Evolutionary conservation across 768 basidiomycete genomes (phyloP).

Genomic region (Boletus vermiculosoides): DNA sequence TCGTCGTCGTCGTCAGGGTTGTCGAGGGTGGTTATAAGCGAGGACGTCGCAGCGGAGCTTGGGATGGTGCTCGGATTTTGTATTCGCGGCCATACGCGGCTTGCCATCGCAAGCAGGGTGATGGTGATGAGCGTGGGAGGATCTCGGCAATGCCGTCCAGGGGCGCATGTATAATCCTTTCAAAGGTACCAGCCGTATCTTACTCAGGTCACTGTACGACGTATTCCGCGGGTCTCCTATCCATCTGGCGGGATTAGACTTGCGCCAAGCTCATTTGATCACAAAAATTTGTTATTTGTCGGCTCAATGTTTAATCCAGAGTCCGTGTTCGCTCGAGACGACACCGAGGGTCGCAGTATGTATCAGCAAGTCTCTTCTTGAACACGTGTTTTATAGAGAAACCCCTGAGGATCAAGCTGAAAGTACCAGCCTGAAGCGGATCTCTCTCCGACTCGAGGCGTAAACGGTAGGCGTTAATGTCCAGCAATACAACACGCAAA

Average conservation of each 20-base stretch:
- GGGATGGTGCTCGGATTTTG: constrained; percentile 13
- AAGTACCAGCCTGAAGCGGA: too few relatives aligned
- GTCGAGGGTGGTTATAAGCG: constrained; percentile 12
- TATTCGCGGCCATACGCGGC: constrained; percentile 23
- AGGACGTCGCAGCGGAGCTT: not conserved
- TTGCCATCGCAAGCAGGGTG: constrained; percentile 16
- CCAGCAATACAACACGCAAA: not conserved
- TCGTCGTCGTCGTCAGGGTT: constrained; percentile 27
- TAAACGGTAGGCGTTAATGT: not conserved
- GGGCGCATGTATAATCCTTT: not conserved
- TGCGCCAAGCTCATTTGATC: not conserved
- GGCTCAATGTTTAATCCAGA: too few relatives aligned
- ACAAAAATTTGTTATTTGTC: not conserved
- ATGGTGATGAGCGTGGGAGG: constrained; percentile 25
- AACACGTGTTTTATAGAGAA: not conserved
- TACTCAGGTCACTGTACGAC: too few relatives aligned
- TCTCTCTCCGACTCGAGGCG: not conserved
- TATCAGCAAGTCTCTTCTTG: too few relatives aligned
- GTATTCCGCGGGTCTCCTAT: not conserved
- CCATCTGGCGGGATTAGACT: not conserved
- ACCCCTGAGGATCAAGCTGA: not conserved
- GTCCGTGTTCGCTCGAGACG: not conserved
- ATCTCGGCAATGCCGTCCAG: not conserved
- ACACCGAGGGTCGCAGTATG: not conserved
- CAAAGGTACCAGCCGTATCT: too few relatives aligned